Conservation (phyloP, 225 moss, liverwort and hornwort genomes). For the Antitrichia curtipendula region DNA sequence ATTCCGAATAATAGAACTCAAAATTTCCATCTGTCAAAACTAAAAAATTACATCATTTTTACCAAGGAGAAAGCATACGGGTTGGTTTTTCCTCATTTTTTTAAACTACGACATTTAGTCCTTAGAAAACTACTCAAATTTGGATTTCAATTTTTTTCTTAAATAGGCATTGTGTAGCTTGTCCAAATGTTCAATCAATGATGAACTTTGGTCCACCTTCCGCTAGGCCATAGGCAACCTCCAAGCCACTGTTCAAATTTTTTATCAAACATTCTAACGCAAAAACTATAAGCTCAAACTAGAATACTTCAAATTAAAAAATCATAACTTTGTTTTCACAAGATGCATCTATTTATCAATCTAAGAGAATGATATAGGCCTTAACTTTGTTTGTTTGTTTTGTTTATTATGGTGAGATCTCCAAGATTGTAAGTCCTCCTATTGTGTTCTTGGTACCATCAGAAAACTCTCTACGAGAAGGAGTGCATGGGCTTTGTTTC, state of each 20-base stretch:
- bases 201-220: fast-evolving
- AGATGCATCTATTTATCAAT: background rate
- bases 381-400: no score
- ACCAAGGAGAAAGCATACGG: fast-evolving
- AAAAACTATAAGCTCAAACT: background rate
- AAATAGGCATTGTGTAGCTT: background rate
- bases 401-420: no score
- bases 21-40: background rate
- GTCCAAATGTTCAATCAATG: background rate
- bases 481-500: no score
- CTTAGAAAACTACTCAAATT: fast-evolving
- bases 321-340: background rate
- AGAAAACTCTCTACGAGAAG: no score
- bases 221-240: background rate
- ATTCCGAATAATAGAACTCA: background rate
- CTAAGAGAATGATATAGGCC: background rate
- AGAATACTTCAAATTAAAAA: background rate
- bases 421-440: no score
- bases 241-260: background rate
- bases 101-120: no score
- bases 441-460: no score
- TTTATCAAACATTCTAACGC: background rate
- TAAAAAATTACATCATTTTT: background rate
- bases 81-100: background rate
- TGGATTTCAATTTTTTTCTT: background rate